Conservation (phyloP, 1,284 basidiomycete species). For the Ustilago shanxiensis region DNA sequence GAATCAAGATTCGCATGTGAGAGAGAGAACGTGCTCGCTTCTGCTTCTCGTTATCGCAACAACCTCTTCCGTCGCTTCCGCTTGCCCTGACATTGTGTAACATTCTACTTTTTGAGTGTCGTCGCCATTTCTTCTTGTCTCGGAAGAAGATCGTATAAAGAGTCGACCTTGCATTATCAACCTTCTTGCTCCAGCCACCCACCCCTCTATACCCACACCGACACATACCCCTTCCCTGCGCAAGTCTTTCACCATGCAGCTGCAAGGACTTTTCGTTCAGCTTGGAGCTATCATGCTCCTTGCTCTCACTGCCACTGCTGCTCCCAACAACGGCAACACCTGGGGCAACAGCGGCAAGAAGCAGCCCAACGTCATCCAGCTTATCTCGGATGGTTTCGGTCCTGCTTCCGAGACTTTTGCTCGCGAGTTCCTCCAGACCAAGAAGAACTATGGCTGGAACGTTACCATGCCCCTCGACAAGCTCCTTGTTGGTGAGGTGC, state of each 20-base stretch:
- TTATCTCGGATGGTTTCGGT: slow-evolving; percentile 68
- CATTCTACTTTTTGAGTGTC: background rate
- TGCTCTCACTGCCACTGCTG: slow-evolving; percentile 33
- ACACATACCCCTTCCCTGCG: background rate
- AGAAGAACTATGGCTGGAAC: slow-evolving; percentile 49
- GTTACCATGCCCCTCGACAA: slow-evolving; percentile 64
- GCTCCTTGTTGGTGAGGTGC: slow-evolving; percentile 64
- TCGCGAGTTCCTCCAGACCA: slow-evolving; percentile 59
- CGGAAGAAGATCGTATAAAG: background rate
- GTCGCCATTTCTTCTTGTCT: background rate
- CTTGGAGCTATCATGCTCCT: slow-evolving; percentile 43
- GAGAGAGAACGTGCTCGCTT: background rate
- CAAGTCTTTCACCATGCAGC: slow-evolving; percentile 22
- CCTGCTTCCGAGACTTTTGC: slow-evolving; percentile 69
- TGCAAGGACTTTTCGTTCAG: slow-evolving; percentile 37
- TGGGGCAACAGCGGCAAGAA: slow-evolving; percentile 19
- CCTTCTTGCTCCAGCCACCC: no score
- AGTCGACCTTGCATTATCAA: background rate
- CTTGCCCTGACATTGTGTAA: background rate
- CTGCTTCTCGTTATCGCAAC: background rate
- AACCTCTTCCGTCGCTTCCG: background rate
- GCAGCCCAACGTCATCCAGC: slow-evolving; percentile 57
- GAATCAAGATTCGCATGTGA: background rate
- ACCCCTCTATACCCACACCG: background rate
- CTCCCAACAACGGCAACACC: slow-evolving; percentile 37